Conservation (phyloP, 345 rosid species). For the Eucalyptus melliodora region DNA sequence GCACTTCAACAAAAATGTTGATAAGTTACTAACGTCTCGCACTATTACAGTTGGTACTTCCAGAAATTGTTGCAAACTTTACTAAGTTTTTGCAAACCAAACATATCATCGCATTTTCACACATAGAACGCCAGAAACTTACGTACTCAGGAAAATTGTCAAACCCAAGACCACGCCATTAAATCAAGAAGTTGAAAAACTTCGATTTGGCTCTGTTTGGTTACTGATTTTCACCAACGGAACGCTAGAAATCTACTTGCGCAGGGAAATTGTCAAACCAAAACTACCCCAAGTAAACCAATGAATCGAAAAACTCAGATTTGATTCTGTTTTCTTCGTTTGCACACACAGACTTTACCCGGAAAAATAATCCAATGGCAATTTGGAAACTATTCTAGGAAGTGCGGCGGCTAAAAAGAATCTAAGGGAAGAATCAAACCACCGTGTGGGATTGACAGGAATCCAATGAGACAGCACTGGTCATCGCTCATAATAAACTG, state of each 20-base stretch:
- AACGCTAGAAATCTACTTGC: neutral
- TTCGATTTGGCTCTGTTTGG: neutral
- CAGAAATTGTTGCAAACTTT: neutral
- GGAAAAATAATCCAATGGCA: neutral
- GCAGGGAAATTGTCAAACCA: neutral
- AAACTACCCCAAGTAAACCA: neutral
- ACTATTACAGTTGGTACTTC: neutral
- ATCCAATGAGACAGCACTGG: neutral
- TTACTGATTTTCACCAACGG: neutral
- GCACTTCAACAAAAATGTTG: neutral
- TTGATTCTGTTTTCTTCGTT: neutral
- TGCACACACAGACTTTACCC: neutral
- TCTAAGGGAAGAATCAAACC: neutral
- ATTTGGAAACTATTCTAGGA: neutral
- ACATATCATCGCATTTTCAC: neutral
- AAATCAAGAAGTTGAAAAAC: neutral
- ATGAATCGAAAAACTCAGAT: neutral
- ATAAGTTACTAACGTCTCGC: neutral
- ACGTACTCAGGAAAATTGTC: neutral
- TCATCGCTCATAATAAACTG: neutral
- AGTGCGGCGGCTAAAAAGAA: neutral
- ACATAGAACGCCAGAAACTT: neutral
- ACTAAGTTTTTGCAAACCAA: neutral
- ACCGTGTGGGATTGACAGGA: neutral
- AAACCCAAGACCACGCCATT: neutral